Percentiles rank a stretch among this genome's conserved stretches.
These are phyloP conservation scores for Tilletia setariae DNA, from an alignment of 1,284 basidiomycete genomes.

Conservation along the genomic window DNA sequence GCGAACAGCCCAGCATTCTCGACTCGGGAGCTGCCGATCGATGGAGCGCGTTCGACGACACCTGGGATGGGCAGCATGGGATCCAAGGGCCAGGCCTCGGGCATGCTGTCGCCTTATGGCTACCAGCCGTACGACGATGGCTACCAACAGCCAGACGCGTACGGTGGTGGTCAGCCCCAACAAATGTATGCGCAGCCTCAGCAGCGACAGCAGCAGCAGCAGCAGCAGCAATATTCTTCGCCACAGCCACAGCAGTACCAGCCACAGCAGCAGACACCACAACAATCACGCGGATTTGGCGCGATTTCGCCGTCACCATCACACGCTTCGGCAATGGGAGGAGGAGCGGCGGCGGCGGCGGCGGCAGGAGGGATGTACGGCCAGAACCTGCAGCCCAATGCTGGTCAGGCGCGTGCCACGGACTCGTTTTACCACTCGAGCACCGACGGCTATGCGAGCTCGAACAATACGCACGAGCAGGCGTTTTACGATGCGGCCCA, in stretches of 20 bases:
- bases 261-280: neutral
- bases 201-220: neutral
- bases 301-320: no score
- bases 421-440: neutral
- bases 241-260: neutral
- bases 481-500: constrained; percentile 12
- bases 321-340: no score
- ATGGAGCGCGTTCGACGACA: neutral
- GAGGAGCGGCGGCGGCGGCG: neutral
- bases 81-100: neutral
- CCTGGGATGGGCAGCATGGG: neutral
- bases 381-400: neutral
- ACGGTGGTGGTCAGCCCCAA: neutral
- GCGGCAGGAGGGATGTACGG: neutral
- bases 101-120: constrained; percentile 1
- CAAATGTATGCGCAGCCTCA: neutral
- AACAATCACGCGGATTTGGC: no score
- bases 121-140: constrained; percentile 14
- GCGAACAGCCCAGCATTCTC: neutral
- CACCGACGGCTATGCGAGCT: neutral
- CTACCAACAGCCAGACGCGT: constrained; percentile 13
- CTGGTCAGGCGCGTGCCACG: neutral
- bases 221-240: neutral
- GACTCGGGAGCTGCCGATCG: neutral
- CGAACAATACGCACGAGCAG: constrained; percentile 2